Conservation (phyloP, 192 early-diverging fungal species). For the Gonapodya sp. region DNA sequence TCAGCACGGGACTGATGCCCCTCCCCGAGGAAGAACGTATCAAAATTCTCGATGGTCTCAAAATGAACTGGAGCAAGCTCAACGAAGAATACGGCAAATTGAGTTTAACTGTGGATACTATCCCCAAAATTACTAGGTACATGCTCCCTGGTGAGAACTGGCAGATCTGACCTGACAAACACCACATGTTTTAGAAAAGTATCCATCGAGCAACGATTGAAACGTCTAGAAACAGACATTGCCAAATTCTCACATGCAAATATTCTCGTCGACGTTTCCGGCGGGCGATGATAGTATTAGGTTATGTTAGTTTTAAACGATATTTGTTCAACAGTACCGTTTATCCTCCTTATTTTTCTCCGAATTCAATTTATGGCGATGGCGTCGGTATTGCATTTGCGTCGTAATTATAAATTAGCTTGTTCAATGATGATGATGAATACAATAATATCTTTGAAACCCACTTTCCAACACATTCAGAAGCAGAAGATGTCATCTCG, state of each 20-base stretch:
- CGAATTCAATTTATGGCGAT: too few species aligned
- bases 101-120: slow-evolving; percentile 48
- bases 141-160: neutral
- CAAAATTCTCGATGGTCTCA: slow-evolving; percentile 37
- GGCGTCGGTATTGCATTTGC: too few species aligned
- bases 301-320: too few species aligned
- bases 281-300: neutral
- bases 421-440: too few species aligned
- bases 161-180: neutral
- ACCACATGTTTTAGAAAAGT: slow-evolving; percentile 33
- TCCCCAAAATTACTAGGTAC: slow-evolving; percentile 51
- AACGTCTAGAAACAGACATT: slow-evolving; percentile 42
- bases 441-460: too few species aligned
- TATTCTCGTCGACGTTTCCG: slow-evolving; percentile 18
- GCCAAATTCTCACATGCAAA: slow-evolving; percentile 41
- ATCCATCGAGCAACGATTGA: slow-evolving; percentile 49
- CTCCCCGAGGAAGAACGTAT: slow-evolving; percentile 40
- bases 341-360: too few species aligned
- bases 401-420: too few species aligned
- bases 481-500: too few species aligned
- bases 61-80: slow-evolving; percentile 39
- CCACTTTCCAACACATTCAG: too few species aligned
- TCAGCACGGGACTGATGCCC: slow-evolving; percentile 12
- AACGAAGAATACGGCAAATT: slow-evolving; percentile 45
- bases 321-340: too few species aligned